A percentile compares a stretch with the other conserved stretches of the same genome.
These are phyloP conservation scores for Eucommia ulmoides DNA, from an alignment of 257 asterid genomes.

Conservation along the genomic window DNA sequence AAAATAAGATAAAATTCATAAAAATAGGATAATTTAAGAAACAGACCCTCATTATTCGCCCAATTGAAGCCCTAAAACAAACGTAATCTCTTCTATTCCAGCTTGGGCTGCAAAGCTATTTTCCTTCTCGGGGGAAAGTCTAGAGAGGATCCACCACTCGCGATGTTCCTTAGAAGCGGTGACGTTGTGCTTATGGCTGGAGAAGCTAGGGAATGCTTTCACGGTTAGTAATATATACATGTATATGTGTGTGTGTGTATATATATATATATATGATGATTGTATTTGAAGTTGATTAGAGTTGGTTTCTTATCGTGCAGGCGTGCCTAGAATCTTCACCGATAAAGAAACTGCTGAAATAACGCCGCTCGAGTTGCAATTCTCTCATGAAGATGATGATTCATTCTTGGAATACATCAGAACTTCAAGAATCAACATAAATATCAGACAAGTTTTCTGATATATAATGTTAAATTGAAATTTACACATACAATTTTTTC, in stretches of 20 bases:
- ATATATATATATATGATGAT: too few species aligned
- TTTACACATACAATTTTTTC: too few species aligned
- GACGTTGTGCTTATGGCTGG: slow-evolving; percentile 88
- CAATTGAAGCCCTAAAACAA: slow-evolving; percentile 3
- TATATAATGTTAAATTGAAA: too few species aligned
- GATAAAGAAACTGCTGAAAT: slow-evolving; percentile 63
- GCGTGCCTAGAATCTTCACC: slow-evolving; percentile 82
- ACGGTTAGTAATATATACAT: slow-evolving; percentile 35
- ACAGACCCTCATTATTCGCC: slow-evolving; percentile 3
- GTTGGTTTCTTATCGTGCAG: slow-evolving; percentile 23
- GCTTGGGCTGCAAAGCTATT: slow-evolving; percentile 95
- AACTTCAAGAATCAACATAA: slow-evolving; percentile 86
- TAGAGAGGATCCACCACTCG: slow-evolving; percentile 60
- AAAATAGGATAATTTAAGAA: too few species aligned
- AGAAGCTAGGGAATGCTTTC: slow-evolving; percentile 93
- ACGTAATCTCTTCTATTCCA: slow-evolving; percentile 12
- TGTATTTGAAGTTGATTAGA: too few species aligned
- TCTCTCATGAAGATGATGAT: slow-evolving; percentile 30
- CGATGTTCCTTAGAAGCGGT: slow-evolving; percentile 92
- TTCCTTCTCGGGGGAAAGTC: slow-evolving; percentile 91
- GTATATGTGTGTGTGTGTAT: neutral
- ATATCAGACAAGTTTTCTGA: slow-evolving; percentile 79
- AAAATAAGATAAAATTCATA: too few species aligned
- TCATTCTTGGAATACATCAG: slow-evolving; percentile 49
- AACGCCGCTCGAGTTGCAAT: slow-evolving; percentile 42